These are phyloP conservation scores for Cystofilobasidium macerans DNA, from an alignment of 768 basidiomycete genomes.

Conservation along the genomic window DNA sequence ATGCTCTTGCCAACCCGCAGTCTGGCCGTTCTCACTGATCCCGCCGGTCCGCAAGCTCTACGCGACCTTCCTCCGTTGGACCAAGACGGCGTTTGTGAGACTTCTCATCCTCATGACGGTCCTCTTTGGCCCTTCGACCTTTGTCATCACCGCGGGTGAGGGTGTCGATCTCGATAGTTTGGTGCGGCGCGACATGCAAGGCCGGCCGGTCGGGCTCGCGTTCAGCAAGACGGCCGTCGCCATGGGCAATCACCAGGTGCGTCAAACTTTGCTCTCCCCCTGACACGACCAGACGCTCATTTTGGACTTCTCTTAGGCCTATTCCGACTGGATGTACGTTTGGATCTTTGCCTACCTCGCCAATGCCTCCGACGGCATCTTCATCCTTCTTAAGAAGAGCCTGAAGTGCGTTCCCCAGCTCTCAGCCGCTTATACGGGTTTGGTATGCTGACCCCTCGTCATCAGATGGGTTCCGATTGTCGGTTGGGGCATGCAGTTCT, in stretches of 20 bases:
- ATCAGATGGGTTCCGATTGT: conserved; percentile 2
- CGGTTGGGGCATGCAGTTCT: conserved; percentile 66
- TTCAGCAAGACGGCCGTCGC: conserved; percentile 70
- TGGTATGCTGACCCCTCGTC: no score
- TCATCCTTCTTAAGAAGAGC: conserved; percentile 85
- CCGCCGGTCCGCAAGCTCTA: background rate
- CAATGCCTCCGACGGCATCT: conserved; percentile 57
- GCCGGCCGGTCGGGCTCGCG: conserved; percentile 52
- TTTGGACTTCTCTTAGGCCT: conserved; percentile 31
- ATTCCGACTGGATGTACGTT: conserved; percentile 55
- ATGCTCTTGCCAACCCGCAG: background rate
- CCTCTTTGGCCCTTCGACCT: conserved; percentile 65
- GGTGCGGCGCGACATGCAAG: conserved; percentile 48
- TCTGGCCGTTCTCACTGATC: conserved; percentile 15
- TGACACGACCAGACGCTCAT: background rate
- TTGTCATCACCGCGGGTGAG: conserved; percentile 51
- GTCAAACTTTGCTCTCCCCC: conserved; percentile 26
- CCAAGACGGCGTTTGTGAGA: conserved; percentile 38
- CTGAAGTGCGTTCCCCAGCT: conserved; percentile 50
- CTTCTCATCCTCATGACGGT: conserved; percentile 54
- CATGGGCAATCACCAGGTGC: conserved; percentile 86
- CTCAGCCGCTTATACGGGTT: no score
- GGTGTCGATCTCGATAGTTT: conserved; percentile 39
- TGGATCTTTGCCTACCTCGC: conserved; percentile 48
- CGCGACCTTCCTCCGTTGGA: background rate